Percentiles rank a stretch among this genome's conserved stretches.
Evolutionary conservation across 2,329 filamentous ascomycete genomes (phyloP).

Genomic region (Claviceps sorghi): DNA sequence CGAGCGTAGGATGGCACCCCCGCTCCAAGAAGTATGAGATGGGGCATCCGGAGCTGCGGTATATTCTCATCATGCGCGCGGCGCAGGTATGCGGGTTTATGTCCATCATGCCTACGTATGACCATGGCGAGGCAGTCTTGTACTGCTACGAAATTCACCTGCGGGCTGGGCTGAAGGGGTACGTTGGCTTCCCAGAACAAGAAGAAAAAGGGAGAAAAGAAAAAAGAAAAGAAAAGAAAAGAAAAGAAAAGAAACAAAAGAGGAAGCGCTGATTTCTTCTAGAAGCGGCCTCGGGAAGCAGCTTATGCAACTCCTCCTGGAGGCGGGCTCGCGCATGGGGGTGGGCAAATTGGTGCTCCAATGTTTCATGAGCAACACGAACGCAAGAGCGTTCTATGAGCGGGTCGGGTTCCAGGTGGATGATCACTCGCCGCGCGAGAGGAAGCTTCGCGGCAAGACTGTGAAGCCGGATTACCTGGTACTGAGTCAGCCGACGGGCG

Average conservation of each 20-base stretch:
- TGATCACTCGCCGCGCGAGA: conserved; percentile 37
- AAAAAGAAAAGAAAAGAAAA: too few species aligned
- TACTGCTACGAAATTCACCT: conserved; percentile 75
- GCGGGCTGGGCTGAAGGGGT: conserved; percentile 38
- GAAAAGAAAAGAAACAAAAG: too few species aligned
- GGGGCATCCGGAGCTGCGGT: conserved; percentile 50
- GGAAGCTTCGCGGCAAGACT: conserved; percentile 38
- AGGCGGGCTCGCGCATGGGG: conserved; percentile 37
- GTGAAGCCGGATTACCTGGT: conserved; percentile 45
- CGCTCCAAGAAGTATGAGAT: conserved; percentile 51
- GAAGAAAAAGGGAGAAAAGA: too few species aligned
- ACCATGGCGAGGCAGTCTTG: conserved; percentile 49
- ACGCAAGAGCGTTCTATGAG: conserved; percentile 45
- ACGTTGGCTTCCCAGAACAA: too few species aligned
- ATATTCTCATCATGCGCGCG: conserved; percentile 41
- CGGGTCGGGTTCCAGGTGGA: conserved; percentile 43
- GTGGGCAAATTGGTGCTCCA: conserved; percentile 60
- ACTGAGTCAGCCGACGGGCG: conserved; percentile 32
- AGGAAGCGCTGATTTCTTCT: neutral
- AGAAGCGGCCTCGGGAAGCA: conserved; percentile 48
- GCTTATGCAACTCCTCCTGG: conserved; percentile 42
- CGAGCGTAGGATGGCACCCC: conserved; percentile 48
- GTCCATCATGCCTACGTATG: conserved; percentile 59
- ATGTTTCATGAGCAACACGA: conserved; percentile 48
- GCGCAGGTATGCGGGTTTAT: conserved; percentile 36